Evolutionary conservation across 192 early-diverging fungal species (phyloP).

Genomic region (Radiomyces spectabilis): DNA sequence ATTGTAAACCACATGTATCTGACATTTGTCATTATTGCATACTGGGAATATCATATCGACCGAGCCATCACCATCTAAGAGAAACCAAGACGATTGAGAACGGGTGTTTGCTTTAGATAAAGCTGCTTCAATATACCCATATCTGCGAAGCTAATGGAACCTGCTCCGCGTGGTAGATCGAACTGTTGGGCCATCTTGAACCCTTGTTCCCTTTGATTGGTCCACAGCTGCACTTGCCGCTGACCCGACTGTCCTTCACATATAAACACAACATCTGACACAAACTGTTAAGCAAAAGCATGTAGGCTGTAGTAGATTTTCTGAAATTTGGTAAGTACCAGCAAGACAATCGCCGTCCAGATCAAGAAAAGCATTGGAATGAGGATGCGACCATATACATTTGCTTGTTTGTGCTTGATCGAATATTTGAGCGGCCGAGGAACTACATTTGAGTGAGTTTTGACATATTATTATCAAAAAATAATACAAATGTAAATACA

Average conservation of each 20-base stretch:
- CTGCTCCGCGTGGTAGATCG: slow-evolving; percentile 55
- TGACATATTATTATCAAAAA: neutral
- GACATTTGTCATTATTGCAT: slow-evolving; percentile 41
- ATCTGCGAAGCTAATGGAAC: slow-evolving; percentile 84
- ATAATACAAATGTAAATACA: slow-evolving; percentile 3
- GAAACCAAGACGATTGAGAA: neutral
- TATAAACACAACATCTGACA: slow-evolving; percentile 62
- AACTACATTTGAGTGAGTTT: neutral
- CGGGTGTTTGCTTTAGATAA: neutral
- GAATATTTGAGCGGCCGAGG: slow-evolving; percentile 9
- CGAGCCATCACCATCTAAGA: slow-evolving; percentile 77
- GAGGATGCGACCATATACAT: slow-evolving; percentile 68
- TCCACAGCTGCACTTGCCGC: slow-evolving; percentile 69
- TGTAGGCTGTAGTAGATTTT: too few relatives aligned
- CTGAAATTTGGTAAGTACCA: slow-evolving; percentile 28
- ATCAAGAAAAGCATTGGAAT: slow-evolving; percentile 91
- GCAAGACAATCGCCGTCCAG: slow-evolving; percentile 87
- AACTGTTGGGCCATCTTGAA: slow-evolving; percentile 56
- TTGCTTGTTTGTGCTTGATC: slow-evolving; percentile 13
- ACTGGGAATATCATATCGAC: slow-evolving; percentile 78
- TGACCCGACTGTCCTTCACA: slow-evolving; percentile 41
- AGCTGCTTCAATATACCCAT: slow-evolving; percentile 48
- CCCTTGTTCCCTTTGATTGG: slow-evolving; percentile 52
- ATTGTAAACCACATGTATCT: slow-evolving; percentile 76
- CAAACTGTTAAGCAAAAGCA: too few relatives aligned